Base-by-base conservation (phyloP, 768 basidiomycete genomes). In the Lyophyllum semitale region DNA sequence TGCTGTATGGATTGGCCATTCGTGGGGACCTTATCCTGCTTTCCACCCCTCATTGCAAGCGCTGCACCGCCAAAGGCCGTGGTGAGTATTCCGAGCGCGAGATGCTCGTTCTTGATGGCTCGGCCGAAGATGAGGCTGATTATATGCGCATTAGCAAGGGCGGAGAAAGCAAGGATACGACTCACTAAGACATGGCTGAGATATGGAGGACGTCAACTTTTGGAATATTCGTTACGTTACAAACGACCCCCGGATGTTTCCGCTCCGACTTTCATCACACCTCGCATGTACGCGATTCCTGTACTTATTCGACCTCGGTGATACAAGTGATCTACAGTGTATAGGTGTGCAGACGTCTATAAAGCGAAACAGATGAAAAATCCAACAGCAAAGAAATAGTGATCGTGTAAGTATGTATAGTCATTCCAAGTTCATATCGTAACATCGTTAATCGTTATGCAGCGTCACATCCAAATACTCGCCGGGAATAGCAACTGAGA, bases 71-170 rank as follows among this genome's bases (percentile, higher is more conserved):
- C 82, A 55, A 83, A 84, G 47, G 83, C 74, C 48, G 75, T 71
- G 44, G 78, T 72, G 53, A 93, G 81, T 35, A 85, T 84, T 51
- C 82, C 85, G 52, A 93, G 78, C 20, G 86, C 82, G 60, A 93
- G 81, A 77, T 90, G 85, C 76, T 93, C 89, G 68, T 84, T 88
- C 77, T 88, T 90, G 66, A 93, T 79, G 68, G 80, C 82, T 61
- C 91, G 89, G 70, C 91, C 91, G 59, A 91, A 68, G 66, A 93
- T 87, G 58, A 81, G 76, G 80, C 91, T 93, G 33, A 20, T 17
- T 29, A 26, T 8, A 22, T 13, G 32, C 40, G 53, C 13, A 49
- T 15, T 26, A 52, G 20, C 1, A 13, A 25, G 6, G 15, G 15
- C 32, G 18, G 8, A 27, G 17, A 30, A 11, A 29, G 26, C 35